Conservation (phyloP, 2,329 filamentous ascomycete genomes). For the Ascochyta pisi region DNA sequence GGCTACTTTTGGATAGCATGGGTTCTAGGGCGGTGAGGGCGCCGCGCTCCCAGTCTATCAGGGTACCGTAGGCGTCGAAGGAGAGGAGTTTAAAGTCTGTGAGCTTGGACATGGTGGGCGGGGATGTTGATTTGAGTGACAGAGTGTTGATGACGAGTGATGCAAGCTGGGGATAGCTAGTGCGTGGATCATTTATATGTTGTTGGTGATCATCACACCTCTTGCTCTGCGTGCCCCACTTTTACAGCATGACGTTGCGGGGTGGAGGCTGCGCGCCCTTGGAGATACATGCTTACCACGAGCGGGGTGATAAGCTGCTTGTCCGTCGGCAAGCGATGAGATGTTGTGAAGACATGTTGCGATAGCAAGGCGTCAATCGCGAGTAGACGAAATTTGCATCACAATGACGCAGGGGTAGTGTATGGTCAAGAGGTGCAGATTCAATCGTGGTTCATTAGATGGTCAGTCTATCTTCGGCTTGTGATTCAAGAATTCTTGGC, state of each 20-base stretch:
- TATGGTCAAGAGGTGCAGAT: neutral
- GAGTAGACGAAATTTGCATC: no score
- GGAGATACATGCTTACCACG: conserved; percentile 4
- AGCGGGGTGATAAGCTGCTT: no score
- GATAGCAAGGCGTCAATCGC: no score
- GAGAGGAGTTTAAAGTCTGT: conserved; percentile 62
- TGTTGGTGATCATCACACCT: conserved; percentile 16
- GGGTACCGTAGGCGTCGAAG: conserved; percentile 82
- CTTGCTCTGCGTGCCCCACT: no score
- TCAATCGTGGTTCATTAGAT: neutral
- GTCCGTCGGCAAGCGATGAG: no score
- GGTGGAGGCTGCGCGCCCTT: conserved; percentile 24
- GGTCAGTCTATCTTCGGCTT: neutral
- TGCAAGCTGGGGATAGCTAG: neutral
- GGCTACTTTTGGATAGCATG: conserved; percentile 50
- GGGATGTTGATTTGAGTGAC: neutral
- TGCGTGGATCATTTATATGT: neutral
- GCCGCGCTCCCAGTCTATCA: conserved; percentile 79
- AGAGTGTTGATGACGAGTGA: neutral
- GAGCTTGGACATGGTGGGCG: conserved; percentile 39
- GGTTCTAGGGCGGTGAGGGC: conserved; percentile 63
- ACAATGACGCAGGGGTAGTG: no score
- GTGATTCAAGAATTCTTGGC: neutral
- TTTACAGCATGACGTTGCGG: conserved; percentile 19
- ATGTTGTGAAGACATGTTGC: no score